These are phyloP conservation scores for Infundibulicybe gibba DNA, from an alignment of 768 basidiomycete species.

Conservation along the genomic window DNA sequence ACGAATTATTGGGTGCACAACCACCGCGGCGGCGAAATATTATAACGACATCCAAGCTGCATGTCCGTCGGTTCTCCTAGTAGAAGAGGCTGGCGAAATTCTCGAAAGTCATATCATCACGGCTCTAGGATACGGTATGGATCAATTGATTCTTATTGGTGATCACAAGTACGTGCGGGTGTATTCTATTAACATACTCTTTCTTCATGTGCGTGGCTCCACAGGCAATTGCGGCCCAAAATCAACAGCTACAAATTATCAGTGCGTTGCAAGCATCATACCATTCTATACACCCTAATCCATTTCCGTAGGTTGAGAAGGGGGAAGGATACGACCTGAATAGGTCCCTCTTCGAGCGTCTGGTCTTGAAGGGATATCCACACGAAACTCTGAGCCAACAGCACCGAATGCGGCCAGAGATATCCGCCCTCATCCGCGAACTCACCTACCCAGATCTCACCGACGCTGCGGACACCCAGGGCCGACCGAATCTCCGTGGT, in stretches of 20 bases:
- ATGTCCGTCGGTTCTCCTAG: constrained; percentile 50
- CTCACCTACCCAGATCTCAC: constrained; percentile 64
- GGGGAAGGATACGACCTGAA: constrained; percentile 67
- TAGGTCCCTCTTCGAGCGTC: constrained; percentile 63
- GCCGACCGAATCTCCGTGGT: constrained; percentile 51
- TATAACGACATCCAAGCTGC: constrained; percentile 39
- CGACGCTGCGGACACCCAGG: constrained; percentile 48
- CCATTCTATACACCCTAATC: background rate
- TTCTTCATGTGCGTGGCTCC: background rate
- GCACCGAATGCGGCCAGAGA: constrained; percentile 76
- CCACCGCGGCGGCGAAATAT: constrained; percentile 67
- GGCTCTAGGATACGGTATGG: constrained; percentile 40
- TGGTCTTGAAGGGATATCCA: constrained; percentile 59
- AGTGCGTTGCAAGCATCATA: constrained; percentile 8
- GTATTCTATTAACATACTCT: background rate
- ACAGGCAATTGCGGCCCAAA: constrained; percentile 70
- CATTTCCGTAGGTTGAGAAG: constrained; percentile 41
- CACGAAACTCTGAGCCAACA: constrained; percentile 53
- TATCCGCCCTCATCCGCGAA: constrained; percentile 54
- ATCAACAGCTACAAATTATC: constrained; percentile 64
- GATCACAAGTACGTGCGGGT: constrained; percentile 58
- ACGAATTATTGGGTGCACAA: constrained; percentile 64
- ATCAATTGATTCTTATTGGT: constrained; percentile 63
- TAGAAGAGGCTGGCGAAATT: constrained; percentile 75
- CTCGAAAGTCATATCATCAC: constrained; percentile 65